Base-by-base conservation (phyloP, 257 asterid species). In the Pogostemon cablin region DNA sequence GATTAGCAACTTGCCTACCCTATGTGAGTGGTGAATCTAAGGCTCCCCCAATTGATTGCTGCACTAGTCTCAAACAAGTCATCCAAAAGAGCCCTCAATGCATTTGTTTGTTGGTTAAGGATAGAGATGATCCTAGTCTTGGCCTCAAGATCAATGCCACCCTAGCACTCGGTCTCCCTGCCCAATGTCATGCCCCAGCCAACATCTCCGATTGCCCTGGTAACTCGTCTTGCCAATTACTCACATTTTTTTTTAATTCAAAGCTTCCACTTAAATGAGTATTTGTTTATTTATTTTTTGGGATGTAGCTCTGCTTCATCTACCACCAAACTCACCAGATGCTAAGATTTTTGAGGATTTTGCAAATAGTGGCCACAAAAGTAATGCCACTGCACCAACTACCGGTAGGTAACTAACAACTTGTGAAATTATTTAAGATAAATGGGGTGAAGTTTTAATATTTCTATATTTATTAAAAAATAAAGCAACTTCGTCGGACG, bases 281-380 rank as follows among this genome's bases (percentile, higher is more conserved):
- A 0, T 72, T 49, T 20, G 25, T 20, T 20, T 20, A 20, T 25
- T 25, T 25, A 25, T 25, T 25, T 25, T 25, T 25, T 25, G 32
- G n/a, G 66, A 4, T 55, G 54, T 85, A 89, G 98, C 78, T 25
- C 67, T 92, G 50, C 65, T 89, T 62, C 91, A 92, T 68, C 75
- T 92, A 78, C 32, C 96, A 35, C 90, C 96, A 32, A 87, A 86
- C 57, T 89, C 98, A 42, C 89, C 96, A 0, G 96, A 89, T 46
- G 95, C 96, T 15, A 87, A 89, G 86, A 89, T 92, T 65, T 92
- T 92, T 64, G 74, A 86, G 62, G 98, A 86, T 78, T 92, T 83
- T 77, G 86, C 74, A 7, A 80, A 80, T 3, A 69, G 40, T 55
- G 85, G 64, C 34, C 80, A 81, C 5, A 84, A 74, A 65, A 80